Conservation (phyloP, 306 rosid genomes). For the Begonia peltatifolia region DNA sequence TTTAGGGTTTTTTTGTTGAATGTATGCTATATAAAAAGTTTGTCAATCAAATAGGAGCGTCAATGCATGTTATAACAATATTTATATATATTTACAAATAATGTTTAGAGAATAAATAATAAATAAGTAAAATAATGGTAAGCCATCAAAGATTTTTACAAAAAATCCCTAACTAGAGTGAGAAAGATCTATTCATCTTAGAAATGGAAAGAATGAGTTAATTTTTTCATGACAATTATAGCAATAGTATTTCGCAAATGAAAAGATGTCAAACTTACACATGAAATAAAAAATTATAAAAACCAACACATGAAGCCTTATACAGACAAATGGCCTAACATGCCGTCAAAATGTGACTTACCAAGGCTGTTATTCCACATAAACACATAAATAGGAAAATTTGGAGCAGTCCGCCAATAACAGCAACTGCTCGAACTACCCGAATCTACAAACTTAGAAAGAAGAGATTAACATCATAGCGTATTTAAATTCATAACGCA, state of each 20-base stretch:
- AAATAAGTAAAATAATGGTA: neutral
- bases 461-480: constrained; percentile 8
- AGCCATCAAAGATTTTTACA: neutral
- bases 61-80: neutral
- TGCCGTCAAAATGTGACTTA: constrained; percentile 27
- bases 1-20: too few relatives aligned
- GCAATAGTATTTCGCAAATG: neutral
- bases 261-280: neutral
- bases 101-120: neutral
- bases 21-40: neutral
- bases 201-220: neutral
- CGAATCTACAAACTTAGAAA: constrained; percentile 53
- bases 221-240: neutral
- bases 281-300: neutral
- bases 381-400: constrained; percentile 82
- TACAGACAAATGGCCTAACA: neutral
- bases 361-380: constrained; percentile 81
- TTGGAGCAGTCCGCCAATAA: constrained; percentile 92
- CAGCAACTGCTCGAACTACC: constrained; percentile 85
- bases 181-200: neutral
- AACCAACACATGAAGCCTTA: too few relatives aligned
- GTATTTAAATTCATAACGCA: constrained; percentile 6
- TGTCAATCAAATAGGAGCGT: neutral
- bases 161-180: neutral
- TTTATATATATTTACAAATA: constrained; percentile 1